A percentile compares a stretch with the other conserved stretches of the same genome.
These are phyloP conservation scores for Naegleria gruberi DNA, from an alignment of 208 protist genomes.

Conservation along the genomic window DNA sequence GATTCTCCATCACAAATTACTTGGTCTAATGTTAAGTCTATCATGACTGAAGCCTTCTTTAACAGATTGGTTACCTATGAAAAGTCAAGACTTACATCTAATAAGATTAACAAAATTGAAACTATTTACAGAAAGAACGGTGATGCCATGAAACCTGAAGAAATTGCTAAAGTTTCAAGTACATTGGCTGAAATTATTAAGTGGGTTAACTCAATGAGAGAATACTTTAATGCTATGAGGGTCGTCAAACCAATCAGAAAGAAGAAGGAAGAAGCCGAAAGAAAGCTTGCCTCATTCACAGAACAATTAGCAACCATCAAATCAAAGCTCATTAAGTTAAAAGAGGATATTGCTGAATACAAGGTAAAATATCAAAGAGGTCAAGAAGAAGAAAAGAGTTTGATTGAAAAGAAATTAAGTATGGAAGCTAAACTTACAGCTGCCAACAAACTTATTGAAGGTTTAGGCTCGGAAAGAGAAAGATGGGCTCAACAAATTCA, in stretches of 20 bases:
- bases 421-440: slow-evolving; percentile 89
- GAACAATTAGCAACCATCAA: slow-evolving; percentile 82
- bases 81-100: slow-evolving; percentile 36
- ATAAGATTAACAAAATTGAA: neutral
- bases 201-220: slow-evolving; percentile 93
- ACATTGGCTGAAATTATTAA: slow-evolving; percentile 69
- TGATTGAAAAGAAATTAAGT: slow-evolving; percentile 77
- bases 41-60: slow-evolving; percentile 62
- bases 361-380: slow-evolving; percentile 68
- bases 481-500: slow-evolving; percentile 89
- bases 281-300: slow-evolving; percentile 61
- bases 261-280: slow-evolving; percentile 72
- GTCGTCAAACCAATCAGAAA: slow-evolving; percentile 92
- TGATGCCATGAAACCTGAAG: neutral
- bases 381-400: slow-evolving; percentile 73
- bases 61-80: slow-evolving; percentile 47
- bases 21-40: slow-evolving; percentile 52
- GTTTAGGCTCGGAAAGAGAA: slow-evolving; percentile 88
- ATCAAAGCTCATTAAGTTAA: slow-evolving; percentile 70
- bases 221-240: slow-evolving; percentile 93
- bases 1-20: slow-evolving; percentile 29
- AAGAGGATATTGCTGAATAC: slow-evolving; percentile 54
- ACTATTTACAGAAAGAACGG: neutral
- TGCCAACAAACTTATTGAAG: slow-evolving; percentile 88
- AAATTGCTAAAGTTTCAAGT: neutral